A percentile compares a stretch with the other conserved stretches of the same genome.
Conservation (phyloP, 148 eudicot genomes). For the Vaccinium corymbosum region DNA sequence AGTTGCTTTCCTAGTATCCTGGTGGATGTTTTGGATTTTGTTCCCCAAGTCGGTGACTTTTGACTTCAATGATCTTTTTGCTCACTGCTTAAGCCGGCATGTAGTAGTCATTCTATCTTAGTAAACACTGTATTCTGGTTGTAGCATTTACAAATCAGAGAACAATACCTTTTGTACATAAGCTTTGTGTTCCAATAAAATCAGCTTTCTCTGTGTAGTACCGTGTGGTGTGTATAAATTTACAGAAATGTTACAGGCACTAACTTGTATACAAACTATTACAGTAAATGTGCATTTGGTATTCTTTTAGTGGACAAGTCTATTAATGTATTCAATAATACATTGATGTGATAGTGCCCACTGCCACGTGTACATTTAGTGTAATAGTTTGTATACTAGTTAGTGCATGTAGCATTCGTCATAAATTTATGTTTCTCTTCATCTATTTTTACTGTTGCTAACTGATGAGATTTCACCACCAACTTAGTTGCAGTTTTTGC, state of each 20-base stretch:
- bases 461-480: neutral
- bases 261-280: no score
- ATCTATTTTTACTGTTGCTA: neutral
- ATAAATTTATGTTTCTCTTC: neutral
- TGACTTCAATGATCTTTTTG: conserved; percentile 40
- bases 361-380: no score
- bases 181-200: conserved; percentile 35
- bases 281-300: no score
- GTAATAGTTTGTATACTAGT: no score
- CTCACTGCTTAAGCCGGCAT: conserved; percentile 30
- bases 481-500: neutral
- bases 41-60: conserved; percentile 27
- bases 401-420: no score
- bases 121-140: conserved; percentile 35
- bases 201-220: conserved; percentile 9
- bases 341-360: no score
- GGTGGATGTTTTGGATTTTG: conserved; percentile 31
- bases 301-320: no score
- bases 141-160: conserved; percentile 43
- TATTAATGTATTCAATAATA: no score
- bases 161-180: conserved; percentile 41
- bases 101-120: conserved; percentile 32
- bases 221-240: neutral
- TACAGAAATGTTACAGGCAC: neutral
- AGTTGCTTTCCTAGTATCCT: conserved; percentile 26